phyloP scores from a whole-genome alignment of 2,329 filamentous ascomycete species.

The Elsinoe ampelina region DNA sequence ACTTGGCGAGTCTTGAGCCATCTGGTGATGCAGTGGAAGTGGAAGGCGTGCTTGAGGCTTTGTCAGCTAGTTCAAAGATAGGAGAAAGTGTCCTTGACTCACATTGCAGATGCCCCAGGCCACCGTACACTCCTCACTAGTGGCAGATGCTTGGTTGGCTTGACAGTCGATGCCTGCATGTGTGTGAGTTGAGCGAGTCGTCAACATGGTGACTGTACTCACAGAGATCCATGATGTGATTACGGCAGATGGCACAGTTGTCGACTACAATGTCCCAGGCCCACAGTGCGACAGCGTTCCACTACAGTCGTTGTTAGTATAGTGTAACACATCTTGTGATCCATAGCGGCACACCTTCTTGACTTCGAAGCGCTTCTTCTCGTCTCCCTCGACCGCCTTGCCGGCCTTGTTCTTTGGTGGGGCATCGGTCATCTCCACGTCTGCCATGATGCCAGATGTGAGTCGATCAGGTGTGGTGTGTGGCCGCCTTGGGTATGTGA shows the following conservation, averaged over 20 bases:
- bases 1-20: constrained; percentile 99
- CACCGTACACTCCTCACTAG: constrained; percentile 95
- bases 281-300: constrained; percentile 97
- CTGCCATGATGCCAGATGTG: constrained; percentile 57
- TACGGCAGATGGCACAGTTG: constrained; percentile 98
- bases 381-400: constrained; percentile 43
- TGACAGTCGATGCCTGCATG: constrained; percentile 84
- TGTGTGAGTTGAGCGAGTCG: neutral
- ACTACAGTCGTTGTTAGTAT: constrained; percentile 46
- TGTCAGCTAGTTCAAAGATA: constrained; percentile 28
- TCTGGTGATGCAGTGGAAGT: constrained; percentile 98
- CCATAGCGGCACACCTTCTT: constrained; percentile 65
- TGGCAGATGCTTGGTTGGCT: constrained; percentile 94
- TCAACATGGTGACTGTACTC: constrained; percentile 27
- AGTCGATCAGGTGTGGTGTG: constrained; percentile 16
- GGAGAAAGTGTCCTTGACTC: constrained; percentile 33
- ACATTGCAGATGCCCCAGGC: constrained; percentile 99
- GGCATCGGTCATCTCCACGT: constrained; percentile 94
- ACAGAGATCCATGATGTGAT: constrained; percentile 99
- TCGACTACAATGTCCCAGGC: constrained; percentile 99
- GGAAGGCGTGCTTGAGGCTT: constrained; percentile 75
- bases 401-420: constrained; percentile 44
- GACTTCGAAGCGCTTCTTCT: constrained; percentile 93
- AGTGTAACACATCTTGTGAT: constrained; percentile 13
- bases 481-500: constrained; percentile 16